These are phyloP conservation scores for Neofusicoccum cordaticola DNA, from an alignment of 2,329 filamentous ascomycete species.

Conservation along the genomic window DNA sequence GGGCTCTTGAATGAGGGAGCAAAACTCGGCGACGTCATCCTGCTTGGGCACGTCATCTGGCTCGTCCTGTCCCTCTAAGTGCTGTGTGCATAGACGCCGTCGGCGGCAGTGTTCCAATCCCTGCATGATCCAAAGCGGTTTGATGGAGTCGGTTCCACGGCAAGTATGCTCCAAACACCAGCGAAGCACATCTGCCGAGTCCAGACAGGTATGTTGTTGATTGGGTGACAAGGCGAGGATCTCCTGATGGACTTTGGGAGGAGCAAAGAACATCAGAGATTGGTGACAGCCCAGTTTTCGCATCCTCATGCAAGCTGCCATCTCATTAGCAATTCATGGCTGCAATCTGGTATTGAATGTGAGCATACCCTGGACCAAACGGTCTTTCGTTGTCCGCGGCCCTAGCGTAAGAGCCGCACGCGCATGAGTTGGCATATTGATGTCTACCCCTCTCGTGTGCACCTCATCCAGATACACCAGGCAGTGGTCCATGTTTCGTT, in stretches of 20 bases:
- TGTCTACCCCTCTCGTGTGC: constrained; percentile 68
- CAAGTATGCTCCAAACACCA: constrained; percentile 1
- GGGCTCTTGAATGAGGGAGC: constrained; percentile 31
- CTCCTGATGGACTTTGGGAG: constrained; percentile 48
- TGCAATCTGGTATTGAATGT: too few relatives aligned
- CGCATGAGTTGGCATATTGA: constrained; percentile 58
- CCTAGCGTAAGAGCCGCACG: constrained; percentile 68
- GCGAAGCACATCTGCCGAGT: neutral
- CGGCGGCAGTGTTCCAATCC: neutral
- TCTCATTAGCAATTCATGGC: neutral
- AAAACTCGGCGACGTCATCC: neutral
- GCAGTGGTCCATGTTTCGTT: constrained; percentile 55
- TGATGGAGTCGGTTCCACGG: neutral
- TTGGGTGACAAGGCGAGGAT: constrained; percentile 33
- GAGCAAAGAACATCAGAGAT: constrained; percentile 51
- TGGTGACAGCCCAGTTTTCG: neutral
- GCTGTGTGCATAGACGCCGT: neutral
- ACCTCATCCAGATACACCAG: constrained; percentile 68
- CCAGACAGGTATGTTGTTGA: neutral
- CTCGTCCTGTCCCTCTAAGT: neutral
- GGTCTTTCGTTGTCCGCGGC: constrained; percentile 64
- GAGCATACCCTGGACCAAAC: constrained; percentile 58
- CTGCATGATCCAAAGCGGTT: neutral
- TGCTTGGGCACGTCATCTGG: neutral
- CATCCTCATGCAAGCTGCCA: constrained; percentile 9